phyloP scores from a whole-genome alignment of 768 basidiomycete genomes.

The Terana coerulea region DNA sequence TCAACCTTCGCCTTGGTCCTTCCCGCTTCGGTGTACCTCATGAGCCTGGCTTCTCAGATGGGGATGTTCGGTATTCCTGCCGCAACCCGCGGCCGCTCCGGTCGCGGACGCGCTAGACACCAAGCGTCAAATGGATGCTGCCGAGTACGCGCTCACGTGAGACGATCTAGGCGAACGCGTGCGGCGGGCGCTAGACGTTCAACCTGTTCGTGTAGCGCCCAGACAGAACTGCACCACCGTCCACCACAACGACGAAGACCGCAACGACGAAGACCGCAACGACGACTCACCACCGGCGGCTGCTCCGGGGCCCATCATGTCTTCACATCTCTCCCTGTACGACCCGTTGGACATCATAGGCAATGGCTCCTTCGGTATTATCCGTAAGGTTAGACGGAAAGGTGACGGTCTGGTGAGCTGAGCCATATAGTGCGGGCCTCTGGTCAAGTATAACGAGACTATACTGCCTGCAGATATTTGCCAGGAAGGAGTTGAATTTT shows the following conservation, averaged over 20 bases:
- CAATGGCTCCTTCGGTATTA: constrained; percentile 96
- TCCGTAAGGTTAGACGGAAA: constrained; percentile 88
- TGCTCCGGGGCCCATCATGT: constrained; percentile 12
- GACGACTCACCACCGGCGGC: not conserved
- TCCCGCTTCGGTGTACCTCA: not conserved
- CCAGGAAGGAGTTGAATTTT: constrained; percentile 95
- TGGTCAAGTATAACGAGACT: not conserved
- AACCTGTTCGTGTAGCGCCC: not conserved
- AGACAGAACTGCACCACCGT: not conserved
- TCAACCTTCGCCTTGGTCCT: too few species aligned
- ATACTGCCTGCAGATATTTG: constrained; percentile 56
- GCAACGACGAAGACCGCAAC: not conserved
- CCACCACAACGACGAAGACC: not conserved
- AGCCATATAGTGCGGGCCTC: constrained; percentile 2
- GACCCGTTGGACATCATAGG: constrained; percentile 91
- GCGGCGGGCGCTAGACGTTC: not conserved
- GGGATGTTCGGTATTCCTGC: too few species aligned
- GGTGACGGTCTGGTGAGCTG: constrained; percentile 72
- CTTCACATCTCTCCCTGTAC: constrained; percentile 65
- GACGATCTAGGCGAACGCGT: not conserved
- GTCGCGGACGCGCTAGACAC: not conserved
- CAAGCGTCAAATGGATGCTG: not conserved
- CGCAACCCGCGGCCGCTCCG: too few species aligned
- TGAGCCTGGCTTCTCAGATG: not conserved
- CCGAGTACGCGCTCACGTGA: not conserved